phyloP scores from a whole-genome alignment of 352 stramenopile species.

The Globisporangium solare region DNA sequence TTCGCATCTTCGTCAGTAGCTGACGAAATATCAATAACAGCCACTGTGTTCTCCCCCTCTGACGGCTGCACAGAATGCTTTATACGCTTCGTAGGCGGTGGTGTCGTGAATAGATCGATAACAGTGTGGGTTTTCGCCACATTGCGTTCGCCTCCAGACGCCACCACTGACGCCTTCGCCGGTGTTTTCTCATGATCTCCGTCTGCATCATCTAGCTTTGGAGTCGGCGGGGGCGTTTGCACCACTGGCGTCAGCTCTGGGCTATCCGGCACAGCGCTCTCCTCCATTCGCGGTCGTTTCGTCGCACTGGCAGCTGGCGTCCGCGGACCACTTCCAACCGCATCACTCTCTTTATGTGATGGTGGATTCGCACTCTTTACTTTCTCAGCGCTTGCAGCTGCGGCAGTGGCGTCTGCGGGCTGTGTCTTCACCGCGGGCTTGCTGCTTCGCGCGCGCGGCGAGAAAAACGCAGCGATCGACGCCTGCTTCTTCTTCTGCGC shows the following conservation, averaged over 20 bases:
- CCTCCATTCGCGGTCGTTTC: constrained; percentile 6
- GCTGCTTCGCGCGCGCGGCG: constrained; percentile 33
- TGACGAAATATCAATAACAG: not conserved
- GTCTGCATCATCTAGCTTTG: not conserved
- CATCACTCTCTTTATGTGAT: no score
- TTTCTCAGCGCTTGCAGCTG: constrained; percentile 6
- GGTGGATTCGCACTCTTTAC: not conserved
- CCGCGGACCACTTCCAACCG: not conserved
- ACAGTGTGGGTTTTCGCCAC: not conserved
- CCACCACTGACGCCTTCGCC: not conserved
- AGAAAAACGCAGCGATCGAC: constrained; percentile 79
- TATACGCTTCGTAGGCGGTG: constrained; percentile 12
- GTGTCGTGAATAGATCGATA: constrained; percentile 13
- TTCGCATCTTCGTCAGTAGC: not conserved
- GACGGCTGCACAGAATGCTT: not conserved
- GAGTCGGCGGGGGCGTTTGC: not conserved
- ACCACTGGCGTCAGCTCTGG: not conserved
- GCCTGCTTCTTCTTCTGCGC: constrained; percentile 64
- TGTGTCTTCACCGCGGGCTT: constrained; percentile 10
- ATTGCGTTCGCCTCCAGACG: not conserved
- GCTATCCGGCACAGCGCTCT: not conserved
- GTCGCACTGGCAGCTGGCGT: not conserved
- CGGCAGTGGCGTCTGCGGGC: not conserved
- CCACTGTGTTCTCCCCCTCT: not conserved
- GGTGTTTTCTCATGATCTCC: not conserved